Conservation (phyloP, 192 early-diverging fungal genomes). For the Gamsiella multidivaricata region DNA sequence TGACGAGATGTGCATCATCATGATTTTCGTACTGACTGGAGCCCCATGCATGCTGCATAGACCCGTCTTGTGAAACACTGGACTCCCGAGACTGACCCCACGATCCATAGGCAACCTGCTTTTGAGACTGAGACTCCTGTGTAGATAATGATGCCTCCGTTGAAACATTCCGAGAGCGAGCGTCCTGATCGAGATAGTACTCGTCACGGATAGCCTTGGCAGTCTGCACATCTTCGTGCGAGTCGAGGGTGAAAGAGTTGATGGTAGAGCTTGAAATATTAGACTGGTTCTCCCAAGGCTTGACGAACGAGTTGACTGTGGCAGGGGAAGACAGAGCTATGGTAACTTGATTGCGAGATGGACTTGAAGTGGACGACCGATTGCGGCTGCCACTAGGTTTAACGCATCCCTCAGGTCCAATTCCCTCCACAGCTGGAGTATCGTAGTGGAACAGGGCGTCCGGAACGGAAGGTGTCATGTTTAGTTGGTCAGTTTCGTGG, state of each 20-base stretch:
- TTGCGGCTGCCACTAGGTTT: background rate
- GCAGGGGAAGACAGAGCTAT: constrained; percentile 7
- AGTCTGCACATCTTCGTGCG: constrained; percentile 5
- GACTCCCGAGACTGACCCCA: background rate
- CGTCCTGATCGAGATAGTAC: constrained; percentile 16
- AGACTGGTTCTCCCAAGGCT: constrained; percentile 16
- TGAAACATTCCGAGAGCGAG: background rate
- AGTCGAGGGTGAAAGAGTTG: constrained; percentile 4
- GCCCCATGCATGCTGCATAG: background rate
- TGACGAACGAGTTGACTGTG: constrained; percentile 2
- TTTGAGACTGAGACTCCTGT: no score
- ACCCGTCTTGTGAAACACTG: background rate
- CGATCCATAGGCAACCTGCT: no score
- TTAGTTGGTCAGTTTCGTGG: background rate
- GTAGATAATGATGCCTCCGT: no score
- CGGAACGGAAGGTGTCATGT: constrained; percentile 10
- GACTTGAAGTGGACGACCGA: constrained; percentile 12
- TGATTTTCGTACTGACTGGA: background rate
- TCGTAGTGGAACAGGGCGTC: constrained; percentile 9
- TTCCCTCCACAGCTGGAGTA: constrained; percentile 9
- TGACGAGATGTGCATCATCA: no score
- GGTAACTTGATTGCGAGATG: background rate
- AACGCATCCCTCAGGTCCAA: constrained; percentile 3
- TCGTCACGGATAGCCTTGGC: constrained; percentile 22
- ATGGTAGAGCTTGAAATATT: constrained; percentile 13